Conservation (phyloP, 2,329 filamentous ascomycete species). For the Fusarium sp. region DNA sequence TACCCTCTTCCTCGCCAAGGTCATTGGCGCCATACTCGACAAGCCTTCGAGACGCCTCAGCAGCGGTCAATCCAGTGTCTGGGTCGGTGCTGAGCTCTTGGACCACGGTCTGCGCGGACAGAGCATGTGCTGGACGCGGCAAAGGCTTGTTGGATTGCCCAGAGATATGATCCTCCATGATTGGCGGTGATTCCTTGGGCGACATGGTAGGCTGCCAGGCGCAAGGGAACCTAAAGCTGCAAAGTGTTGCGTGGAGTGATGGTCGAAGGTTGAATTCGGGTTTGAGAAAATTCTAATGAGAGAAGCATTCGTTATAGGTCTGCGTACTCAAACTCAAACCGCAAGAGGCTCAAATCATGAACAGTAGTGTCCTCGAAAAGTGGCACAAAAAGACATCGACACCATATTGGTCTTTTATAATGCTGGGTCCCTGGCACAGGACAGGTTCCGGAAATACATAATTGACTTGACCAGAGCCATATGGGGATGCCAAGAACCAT, state of each 20-base stretch:
- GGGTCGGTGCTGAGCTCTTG: slow-evolving; percentile 66
- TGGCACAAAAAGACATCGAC: background rate
- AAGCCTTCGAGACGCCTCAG: slow-evolving; percentile 65
- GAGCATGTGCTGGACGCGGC: slow-evolving; percentile 70
- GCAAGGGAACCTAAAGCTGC: background rate
- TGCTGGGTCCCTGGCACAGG: background rate
- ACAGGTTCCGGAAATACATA: background rate
- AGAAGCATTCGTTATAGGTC: background rate
- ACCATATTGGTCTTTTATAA: background rate
- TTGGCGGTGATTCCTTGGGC: background rate
- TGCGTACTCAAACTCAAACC: background rate
- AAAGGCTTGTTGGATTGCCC: slow-evolving; percentile 63
- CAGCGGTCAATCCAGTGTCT: slow-evolving; percentile 66
- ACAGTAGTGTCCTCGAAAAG: background rate
- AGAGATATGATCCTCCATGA: slow-evolving; percentile 45
- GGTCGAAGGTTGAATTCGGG: background rate
- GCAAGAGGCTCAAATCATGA: background rate
- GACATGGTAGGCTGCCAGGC: slow-evolving; percentile 1
- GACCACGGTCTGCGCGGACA: slow-evolving; percentile 64
- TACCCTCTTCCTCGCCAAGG: slow-evolving; percentile 68
- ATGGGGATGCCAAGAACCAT: slow-evolving; percentile 14
- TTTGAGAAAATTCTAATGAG: background rate
- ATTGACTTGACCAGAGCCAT: background rate
- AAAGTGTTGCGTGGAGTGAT: background rate
- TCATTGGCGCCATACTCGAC: slow-evolving; percentile 71